These are phyloP conservation scores for Triadica sebifera DNA, from an alignment of 345 rosid species.

Conservation along the genomic window DNA sequence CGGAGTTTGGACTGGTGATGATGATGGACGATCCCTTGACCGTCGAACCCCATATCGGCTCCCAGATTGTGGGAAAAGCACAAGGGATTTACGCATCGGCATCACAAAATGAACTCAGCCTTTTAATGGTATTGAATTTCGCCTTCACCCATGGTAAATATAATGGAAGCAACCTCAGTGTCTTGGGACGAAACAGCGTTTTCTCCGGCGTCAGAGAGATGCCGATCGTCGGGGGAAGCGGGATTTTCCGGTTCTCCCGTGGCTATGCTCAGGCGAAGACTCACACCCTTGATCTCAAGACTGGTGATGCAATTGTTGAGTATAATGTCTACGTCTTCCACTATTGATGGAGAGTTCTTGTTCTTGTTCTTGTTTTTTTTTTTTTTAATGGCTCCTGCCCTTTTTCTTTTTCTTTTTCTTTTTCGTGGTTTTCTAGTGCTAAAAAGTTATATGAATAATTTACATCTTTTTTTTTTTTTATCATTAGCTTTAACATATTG, in stretches of 20 bases:
- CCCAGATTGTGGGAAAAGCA: constrained; percentile 24
- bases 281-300: not conserved
- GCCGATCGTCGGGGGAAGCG: constrained; percentile 33
- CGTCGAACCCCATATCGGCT: constrained; percentile 8
- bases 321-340: constrained; percentile 38
- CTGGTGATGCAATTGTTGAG: constrained; percentile 29
- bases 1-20: constrained; percentile 15
- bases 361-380: no score
- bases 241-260: constrained; percentile 28
- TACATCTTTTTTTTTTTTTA: no score
- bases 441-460: no score
- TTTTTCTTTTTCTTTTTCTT: not conserved
- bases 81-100: constrained; percentile 30
- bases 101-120: constrained; percentile 12
- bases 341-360: constrained; percentile 25
- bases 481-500: no score
- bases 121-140: constrained; percentile 27
- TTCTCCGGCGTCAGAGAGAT: constrained; percentile 23
- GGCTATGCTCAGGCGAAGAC: constrained; percentile 39
- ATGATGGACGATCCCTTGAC: constrained; percentile 30
- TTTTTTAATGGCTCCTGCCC: not conserved
- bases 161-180: constrained; percentile 27
- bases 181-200: constrained; percentile 22
- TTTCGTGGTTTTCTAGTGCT: no score
- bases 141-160: constrained; percentile 20